Evolutionary conservation across 768 basidiomycete genomes (phyloP).

Genomic region (Podaxis sp.): DNA sequence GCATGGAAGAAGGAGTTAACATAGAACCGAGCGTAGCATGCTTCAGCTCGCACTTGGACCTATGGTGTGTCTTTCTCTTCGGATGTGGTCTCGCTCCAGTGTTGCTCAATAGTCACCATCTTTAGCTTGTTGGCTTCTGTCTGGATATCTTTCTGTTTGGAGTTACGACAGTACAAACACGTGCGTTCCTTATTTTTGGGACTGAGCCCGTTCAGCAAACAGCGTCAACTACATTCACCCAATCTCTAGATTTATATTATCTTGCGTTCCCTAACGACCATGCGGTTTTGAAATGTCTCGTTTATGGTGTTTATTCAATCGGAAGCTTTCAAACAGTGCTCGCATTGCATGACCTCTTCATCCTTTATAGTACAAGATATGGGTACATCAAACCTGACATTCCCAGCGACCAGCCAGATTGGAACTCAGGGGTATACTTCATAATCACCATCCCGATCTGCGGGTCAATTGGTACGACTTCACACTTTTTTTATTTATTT

Average conservation of each 20-base stretch:
- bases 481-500: background rate
- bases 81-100: background rate
- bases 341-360: constrained; percentile 1
- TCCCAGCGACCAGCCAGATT: background rate
- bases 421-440: constrained; percentile 6
- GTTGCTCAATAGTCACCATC: background rate
- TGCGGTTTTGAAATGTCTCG: constrained; percentile 8
- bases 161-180: constrained; percentile 9
- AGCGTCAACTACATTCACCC: background rate
- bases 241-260: constrained; percentile 13
- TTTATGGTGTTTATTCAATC: constrained; percentile 8
- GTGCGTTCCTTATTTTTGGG: background rate
- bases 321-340: constrained; percentile 12
- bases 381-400: constrained; percentile 1
- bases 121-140: constrained; percentile 9
- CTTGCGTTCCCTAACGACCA: constrained; percentile 15
- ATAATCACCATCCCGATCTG: constrained; percentile 8
- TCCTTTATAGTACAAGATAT: constrained; percentile 6
- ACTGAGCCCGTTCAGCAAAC: background rate
- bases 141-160: constrained; percentile 10
- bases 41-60: constrained; percentile 4
- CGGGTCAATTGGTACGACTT: background rate
- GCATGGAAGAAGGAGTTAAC: no score
- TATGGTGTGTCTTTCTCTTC: background rate
- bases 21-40: background rate